Conservation (phyloP, 139 green algal species). For the Chlamydomonas schloesseri region DNA sequence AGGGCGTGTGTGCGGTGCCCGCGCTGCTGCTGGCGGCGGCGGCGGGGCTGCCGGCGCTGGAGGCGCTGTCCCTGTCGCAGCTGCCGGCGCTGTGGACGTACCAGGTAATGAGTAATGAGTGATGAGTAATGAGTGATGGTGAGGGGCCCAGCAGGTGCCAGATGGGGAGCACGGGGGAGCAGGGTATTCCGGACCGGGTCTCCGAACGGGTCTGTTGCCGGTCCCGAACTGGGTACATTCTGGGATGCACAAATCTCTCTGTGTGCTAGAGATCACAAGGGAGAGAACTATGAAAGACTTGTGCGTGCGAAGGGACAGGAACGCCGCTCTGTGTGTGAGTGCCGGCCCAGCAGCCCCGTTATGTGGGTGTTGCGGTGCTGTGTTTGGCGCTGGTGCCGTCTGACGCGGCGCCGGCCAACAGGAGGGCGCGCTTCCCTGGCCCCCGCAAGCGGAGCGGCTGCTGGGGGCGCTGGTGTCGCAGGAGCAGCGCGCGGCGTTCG, state of each 20-base stretch:
- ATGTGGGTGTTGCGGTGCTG: no score
- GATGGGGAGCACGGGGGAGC: not conserved
- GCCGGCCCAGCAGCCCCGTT: no score
- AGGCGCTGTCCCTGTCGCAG: not conserved
- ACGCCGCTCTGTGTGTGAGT: no score
- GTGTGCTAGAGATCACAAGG: no score
- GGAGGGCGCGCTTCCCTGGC: conserved; percentile 1
- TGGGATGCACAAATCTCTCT: no score
- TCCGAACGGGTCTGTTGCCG: no score
- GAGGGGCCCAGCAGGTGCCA: not conserved
- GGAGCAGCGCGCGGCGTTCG: not conserved
- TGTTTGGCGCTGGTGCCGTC: no score
- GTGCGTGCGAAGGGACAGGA: no score
- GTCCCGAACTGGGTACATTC: no score
- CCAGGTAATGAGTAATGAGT: not conserved
- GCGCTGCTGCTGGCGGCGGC: conserved; percentile 37
- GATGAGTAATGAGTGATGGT: not conserved
- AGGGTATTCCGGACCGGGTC: no score
- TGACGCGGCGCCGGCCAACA: no score
- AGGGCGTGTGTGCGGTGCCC: conserved; percentile 3
- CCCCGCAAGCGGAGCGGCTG: not conserved
- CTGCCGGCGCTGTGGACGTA: conserved; percentile 29
- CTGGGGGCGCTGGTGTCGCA: not conserved
- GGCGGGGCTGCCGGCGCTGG: not conserved
- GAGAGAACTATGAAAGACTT: no score